phyloP scores from a whole-genome alignment of 495 filamentous ascomycete genomes.

The Tuber microsphaerosporum region DNA sequence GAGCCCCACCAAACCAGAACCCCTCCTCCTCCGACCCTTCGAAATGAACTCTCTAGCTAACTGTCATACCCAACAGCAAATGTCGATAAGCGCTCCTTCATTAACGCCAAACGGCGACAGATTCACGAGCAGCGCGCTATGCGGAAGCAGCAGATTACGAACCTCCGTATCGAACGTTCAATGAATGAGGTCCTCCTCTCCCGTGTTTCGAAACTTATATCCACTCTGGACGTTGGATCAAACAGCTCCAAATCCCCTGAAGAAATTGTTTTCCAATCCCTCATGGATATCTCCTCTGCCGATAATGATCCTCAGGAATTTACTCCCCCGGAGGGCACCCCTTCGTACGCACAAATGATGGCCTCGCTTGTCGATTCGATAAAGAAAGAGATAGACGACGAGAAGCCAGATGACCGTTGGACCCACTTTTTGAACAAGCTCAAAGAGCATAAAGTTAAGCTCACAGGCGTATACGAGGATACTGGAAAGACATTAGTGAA shows the following conservation, averaged over 20 bases:
- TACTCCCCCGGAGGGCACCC: conserved; percentile 62
- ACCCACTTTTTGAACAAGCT: conserved; percentile 69
- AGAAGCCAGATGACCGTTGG: conserved; percentile 55
- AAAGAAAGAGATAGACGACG: conserved; percentile 75
- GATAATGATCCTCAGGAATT: conserved; percentile 61
- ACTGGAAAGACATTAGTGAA: conserved; percentile 63
- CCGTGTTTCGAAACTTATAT: conserved; percentile 72
- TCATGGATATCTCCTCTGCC: conserved; percentile 68
- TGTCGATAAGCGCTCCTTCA: conserved; percentile 97
- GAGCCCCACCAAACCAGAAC: conserved; percentile 4
- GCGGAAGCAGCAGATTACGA: conserved; percentile 79
- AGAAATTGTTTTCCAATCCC: conserved; percentile 74
- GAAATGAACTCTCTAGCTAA: conserved; percentile 5
- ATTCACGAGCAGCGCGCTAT: conserved; percentile 83
- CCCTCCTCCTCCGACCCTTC: not conserved
- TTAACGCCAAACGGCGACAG: conserved; percentile 93
- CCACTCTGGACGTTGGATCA: conserved; percentile 51
- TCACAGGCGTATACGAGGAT: conserved; percentile 68
- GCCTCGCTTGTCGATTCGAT: conserved; percentile 83
- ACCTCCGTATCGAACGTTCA: conserved; percentile 82
- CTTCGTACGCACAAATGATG: conserved; percentile 94
- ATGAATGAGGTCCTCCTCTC: conserved; percentile 84
- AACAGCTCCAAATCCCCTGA: conserved; percentile 56
- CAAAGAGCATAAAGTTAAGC: conserved; percentile 64
- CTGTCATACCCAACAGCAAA: conserved; percentile 54